phyloP scores from a whole-genome alignment of 805 yeast genomes.

The Zygoascus flipseniorum region DNA sequence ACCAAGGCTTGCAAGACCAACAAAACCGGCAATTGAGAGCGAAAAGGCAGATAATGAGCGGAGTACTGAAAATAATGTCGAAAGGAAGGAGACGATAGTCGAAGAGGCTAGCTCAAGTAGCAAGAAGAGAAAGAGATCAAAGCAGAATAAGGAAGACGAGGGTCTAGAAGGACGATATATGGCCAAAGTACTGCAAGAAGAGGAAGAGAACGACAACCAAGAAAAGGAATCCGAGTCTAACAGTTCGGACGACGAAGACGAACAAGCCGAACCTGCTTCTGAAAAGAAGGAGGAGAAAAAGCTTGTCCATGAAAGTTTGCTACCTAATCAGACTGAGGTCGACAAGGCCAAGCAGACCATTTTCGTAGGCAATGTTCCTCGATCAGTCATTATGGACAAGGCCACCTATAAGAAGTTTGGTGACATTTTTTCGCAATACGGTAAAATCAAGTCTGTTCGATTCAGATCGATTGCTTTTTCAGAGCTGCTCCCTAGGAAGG shows the following conservation, averaged over 20 bases:
- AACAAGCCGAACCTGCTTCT: constrained; percentile 21
- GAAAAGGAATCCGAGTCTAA: constrained; percentile 8
- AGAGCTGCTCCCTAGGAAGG: constrained; percentile 83
- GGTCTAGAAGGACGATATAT: constrained; percentile 51
- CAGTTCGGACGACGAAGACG: constrained; percentile 12
- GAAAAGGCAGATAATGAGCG: neutral
- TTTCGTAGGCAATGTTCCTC: constrained; percentile 79
- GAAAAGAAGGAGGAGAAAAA: constrained; percentile 23
- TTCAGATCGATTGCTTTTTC: constrained; percentile 88
- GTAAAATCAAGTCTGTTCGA: constrained; percentile 64
- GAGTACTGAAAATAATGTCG: constrained; percentile 21
- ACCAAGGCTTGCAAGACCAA: neutral
- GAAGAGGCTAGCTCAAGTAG: neutral
- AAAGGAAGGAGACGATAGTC: constrained; percentile 9
- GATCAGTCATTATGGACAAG: constrained; percentile 57
- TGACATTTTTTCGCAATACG: constrained; percentile 40
- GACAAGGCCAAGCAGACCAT: constrained; percentile 78
- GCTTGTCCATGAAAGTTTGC: constrained; percentile 28
- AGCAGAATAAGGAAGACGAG: constrained; percentile 32
- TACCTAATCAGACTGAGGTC: constrained; percentile 62
- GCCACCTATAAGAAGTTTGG: constrained; percentile 55
- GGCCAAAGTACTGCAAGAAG: constrained; percentile 39
- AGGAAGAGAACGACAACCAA: constrained; percentile 12
- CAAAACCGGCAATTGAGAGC: neutral
- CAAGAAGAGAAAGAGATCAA: constrained; percentile 24